Evolutionary conservation across 768 basidiomycete genomes (phyloP).

Genomic region (Phaeotremella skinneri): DNA sequence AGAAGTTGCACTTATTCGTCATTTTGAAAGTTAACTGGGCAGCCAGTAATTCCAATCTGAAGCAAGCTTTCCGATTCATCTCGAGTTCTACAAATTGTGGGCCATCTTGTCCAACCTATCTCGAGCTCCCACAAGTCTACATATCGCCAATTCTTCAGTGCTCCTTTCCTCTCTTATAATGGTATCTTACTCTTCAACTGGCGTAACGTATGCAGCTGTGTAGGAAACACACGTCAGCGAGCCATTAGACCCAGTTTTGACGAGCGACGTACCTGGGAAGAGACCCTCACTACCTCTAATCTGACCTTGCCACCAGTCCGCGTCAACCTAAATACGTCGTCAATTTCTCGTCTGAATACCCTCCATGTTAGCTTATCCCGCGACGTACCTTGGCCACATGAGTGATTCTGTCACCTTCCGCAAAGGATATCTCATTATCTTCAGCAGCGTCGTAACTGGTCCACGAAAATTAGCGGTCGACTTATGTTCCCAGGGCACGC

Average conservation of each 20-base stretch:
- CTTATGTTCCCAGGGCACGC: conserved; percentile 45
- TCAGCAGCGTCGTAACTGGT: conserved; percentile 81
- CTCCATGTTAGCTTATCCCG: conserved; percentile 22
- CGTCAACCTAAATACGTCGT: conserved; percentile 43
- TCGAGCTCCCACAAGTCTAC: no score
- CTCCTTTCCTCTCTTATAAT: no score
- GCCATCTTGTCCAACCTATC: no score
- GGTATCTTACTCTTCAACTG: conserved; percentile 27
- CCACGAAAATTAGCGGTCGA: background rate
- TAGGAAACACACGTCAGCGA: background rate
- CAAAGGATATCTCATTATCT: conserved; percentile 85
- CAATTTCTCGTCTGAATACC: conserved; percentile 62
- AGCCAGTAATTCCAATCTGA: no score
- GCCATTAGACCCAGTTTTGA: background rate
- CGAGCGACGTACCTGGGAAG: conserved; percentile 45
- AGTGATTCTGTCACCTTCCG: conserved; percentile 73
- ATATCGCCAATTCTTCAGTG: no score
- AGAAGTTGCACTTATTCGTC: no score
- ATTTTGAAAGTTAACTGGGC: no score
- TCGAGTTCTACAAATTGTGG: no score
- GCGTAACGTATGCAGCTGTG: conserved; percentile 33
- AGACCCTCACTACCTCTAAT: conserved; percentile 42
- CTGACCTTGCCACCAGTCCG: conserved; percentile 44
- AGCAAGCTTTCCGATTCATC: no score
- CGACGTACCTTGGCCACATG: conserved; percentile 69